Evolutionary conservation across 169 alveolate species (phyloP).

Genomic region (Eimeria zaria): DNA sequence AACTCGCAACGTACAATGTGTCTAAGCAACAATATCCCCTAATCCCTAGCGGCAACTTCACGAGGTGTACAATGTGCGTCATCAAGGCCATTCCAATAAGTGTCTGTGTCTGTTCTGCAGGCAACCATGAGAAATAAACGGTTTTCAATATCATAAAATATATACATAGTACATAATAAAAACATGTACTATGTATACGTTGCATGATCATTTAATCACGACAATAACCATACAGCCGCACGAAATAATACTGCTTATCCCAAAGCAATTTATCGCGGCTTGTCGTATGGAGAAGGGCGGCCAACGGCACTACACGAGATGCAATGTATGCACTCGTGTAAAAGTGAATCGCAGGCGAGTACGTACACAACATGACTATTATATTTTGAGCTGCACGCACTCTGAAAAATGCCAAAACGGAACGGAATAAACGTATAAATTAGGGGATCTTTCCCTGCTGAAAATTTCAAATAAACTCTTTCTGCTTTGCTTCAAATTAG

Average conservation of each 20-base stretch:
- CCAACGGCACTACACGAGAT: not conserved
- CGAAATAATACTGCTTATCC: not conserved
- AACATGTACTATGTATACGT: not conserved
- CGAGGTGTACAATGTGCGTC: not conserved
- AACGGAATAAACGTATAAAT: not conserved
- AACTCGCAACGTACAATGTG: not conserved
- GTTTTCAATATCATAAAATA: not conserved
- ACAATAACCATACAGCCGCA: slow-evolving; percentile 22
- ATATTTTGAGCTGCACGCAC: not conserved
- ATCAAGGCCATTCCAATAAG: not conserved
- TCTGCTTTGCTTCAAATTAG: not conserved
- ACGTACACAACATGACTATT: not conserved
- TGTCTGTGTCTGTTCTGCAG: not conserved
- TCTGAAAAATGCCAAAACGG: not conserved
- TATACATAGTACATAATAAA: not conserved
- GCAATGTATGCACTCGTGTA: not conserved
- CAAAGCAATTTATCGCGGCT: not conserved
- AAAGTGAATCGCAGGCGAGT: not conserved
- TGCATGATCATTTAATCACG: not conserved
- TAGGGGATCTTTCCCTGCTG: not conserved
- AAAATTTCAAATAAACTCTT: no score
- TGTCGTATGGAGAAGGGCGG: not conserved
- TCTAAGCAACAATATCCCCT: no score
- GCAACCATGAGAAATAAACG: not conserved
- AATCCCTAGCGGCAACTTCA: not conserved